Percentiles rank a stretch among this genome's conserved stretches.
Evolutionary conservation across 495 filamentous ascomycete species (phyloP).

Genomic region (Penicillium malachiteum): DNA sequence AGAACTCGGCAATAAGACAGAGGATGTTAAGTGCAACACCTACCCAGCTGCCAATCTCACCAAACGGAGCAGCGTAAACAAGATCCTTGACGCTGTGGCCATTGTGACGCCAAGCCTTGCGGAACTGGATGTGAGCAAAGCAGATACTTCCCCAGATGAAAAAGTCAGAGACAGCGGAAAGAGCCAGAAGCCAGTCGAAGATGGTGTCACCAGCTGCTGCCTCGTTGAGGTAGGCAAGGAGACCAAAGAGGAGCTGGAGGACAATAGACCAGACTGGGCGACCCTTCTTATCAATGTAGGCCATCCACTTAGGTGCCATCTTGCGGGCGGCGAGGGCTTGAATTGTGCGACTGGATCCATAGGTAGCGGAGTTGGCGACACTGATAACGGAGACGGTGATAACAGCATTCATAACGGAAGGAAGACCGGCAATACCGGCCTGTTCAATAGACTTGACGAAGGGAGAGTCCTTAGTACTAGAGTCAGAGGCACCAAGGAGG

Average conservation of each 20-base stretch:
- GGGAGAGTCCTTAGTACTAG: constrained; percentile 60
- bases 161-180: constrained; percentile 65
- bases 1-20: constrained; percentile 62
- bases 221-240: constrained; percentile 55
- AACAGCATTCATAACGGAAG: constrained; percentile 72
- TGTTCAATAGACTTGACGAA: constrained; percentile 71
- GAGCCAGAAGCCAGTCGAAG: constrained; percentile 65
- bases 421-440: constrained; percentile 63
- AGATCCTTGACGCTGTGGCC: constrained; percentile 68
- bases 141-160: constrained; percentile 74
- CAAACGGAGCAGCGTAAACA: constrained; percentile 63
- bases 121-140: constrained; percentile 73
- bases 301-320: constrained; percentile 58
- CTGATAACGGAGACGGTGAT: constrained; percentile 68
- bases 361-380: constrained; percentile 65
- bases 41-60: constrained; percentile 65
- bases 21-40: constrained; percentile 61
- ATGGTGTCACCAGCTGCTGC: constrained; percentile 36
- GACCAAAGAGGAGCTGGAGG: constrained; percentile 53
- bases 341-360: constrained; percentile 61
- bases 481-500: constrained; percentile 44
- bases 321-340: constrained; percentile 56
- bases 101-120: constrained; percentile 53
- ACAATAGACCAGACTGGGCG: constrained; percentile 55
- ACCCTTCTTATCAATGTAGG: constrained; percentile 58